phyloP scores from a whole-genome alignment of 164 flowering plant species.

The Magnolia kwangsiensis region DNA sequence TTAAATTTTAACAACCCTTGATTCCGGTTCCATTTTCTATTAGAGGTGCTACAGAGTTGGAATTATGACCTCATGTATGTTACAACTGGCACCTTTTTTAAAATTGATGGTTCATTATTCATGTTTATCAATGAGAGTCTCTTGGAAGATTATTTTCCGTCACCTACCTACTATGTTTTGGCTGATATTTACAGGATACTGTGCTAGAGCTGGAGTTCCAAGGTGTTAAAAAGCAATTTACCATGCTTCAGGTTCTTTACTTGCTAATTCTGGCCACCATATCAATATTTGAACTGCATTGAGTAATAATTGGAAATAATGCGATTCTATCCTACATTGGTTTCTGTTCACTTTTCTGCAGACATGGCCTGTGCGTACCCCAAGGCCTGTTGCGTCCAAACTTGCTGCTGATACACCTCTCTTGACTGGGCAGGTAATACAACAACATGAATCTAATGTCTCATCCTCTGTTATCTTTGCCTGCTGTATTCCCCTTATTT shows the following conservation, averaged over 20 bases:
- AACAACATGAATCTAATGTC: background rate
- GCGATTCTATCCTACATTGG: background rate
- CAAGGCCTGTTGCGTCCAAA: conserved; percentile 94
- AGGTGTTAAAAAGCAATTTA: conserved; percentile 84
- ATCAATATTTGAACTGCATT: background rate
- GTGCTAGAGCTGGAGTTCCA: conserved; percentile 98
- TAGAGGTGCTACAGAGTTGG: background rate
- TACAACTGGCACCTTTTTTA: background rate
- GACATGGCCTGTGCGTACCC: conserved; percentile 99
- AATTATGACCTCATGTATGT: too few relatives aligned
- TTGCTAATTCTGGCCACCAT: background rate
- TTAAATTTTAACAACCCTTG: too few relatives aligned
- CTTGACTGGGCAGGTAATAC: conserved; percentile 90
- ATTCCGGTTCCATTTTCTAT: background rate
- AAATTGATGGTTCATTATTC: background rate
- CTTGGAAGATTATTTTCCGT: background rate
- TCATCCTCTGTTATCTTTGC: background rate
- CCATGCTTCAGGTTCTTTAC: conserved; percentile 91
- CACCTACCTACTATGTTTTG: background rate
- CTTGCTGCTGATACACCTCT: conserved; percentile 99
- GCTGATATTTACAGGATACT: conserved; percentile 62
- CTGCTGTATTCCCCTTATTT: background rate
- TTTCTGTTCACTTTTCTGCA: conserved; percentile 27
- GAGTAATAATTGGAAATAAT: background rate
- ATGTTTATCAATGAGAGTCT: too few relatives aligned